Conservation (phyloP, 768 basidiomycete species). For the Suillus cothurnatus region DNA sequence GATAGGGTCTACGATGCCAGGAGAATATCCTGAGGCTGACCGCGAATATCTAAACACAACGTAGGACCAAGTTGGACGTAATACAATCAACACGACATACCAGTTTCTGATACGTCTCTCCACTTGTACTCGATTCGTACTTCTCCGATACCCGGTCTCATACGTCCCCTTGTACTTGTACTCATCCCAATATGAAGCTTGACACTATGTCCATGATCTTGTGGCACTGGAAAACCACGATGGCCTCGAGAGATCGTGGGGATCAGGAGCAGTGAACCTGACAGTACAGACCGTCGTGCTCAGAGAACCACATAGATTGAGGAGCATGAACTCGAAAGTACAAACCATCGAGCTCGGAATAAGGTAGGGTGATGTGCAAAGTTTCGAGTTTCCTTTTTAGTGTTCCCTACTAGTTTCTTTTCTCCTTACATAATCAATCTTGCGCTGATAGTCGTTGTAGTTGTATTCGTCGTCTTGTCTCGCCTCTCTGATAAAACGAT, state of each 20-base stretch:
- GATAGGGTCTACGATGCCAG: not conserved
- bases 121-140: not conserved
- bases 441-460: too few species aligned
- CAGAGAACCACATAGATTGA: not conserved
- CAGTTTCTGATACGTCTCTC: not conserved
- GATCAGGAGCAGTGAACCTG: too few species aligned
- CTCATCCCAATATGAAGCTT: not conserved
- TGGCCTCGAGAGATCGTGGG: too few species aligned
- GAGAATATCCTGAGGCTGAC: not conserved
- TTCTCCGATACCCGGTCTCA: not conserved
- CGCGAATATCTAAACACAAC: not conserved
- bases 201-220: too few species aligned
- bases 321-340: not conserved
- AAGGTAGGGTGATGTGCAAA: too few species aligned
- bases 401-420: too few species aligned
- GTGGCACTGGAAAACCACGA: too few species aligned
- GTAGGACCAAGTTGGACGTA: not conserved
- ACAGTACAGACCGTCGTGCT: not conserved
- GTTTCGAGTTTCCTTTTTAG: too few species aligned
- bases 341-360: not conserved
- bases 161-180: not conserved
- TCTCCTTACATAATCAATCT: too few species aligned
- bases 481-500: too few species aligned
- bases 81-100: not conserved
- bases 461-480: too few species aligned